Base-by-base conservation (phyloP, 352 stramenopile genomes). In the Phytophthora citrophthora region DNA sequence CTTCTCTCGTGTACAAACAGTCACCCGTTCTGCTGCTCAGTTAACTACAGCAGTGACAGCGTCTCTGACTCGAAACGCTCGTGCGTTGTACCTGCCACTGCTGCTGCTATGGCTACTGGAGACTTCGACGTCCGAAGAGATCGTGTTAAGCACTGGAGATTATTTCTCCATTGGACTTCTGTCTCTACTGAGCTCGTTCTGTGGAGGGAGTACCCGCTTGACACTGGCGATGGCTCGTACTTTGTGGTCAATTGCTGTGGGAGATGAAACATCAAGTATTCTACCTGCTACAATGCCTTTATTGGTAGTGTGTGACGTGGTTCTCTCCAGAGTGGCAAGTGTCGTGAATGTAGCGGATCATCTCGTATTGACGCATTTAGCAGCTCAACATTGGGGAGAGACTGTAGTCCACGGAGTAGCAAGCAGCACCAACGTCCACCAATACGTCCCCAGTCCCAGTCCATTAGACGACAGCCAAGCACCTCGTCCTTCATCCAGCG, bases 61-160 rank as follows among this genome's bases (percentile, higher is more conserved):
- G 24, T 72, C 69, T n/a, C 12, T 84, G 1, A 64, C 68, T 5
- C 68, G 69, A 20, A 86, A 69, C 29, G 72, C 51, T 5, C 60
- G 81, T 15, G 79, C 66, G 13, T 57, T 88, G 24, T 88, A 83
- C 54, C 70, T 79, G 34, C 79, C 79, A 13, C 45, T 88, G 3
- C 36, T 66, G 32, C 9, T 81, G 7, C 34, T 83, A 24, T 81
- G 72, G 76, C 57, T 82, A 11, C 36, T 82, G 49, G 65, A 77
- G 58, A 77, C 62, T 9, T 72, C 64, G 2, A 27, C 50, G 0
- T 48, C 57, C 11, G 46, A 64, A 31, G 43, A 48, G 12, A 16
- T 72, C 1, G 43, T 45, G 10, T 45, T 81, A 8, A 63, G 43
- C 13, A 39, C 43, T 4, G 46, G 41, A 1, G 48, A 70, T 10